phyloP scores from a whole-genome alignment of 2,329 filamentous ascomycete genomes.

The Fonsecaea monophora region DNA sequence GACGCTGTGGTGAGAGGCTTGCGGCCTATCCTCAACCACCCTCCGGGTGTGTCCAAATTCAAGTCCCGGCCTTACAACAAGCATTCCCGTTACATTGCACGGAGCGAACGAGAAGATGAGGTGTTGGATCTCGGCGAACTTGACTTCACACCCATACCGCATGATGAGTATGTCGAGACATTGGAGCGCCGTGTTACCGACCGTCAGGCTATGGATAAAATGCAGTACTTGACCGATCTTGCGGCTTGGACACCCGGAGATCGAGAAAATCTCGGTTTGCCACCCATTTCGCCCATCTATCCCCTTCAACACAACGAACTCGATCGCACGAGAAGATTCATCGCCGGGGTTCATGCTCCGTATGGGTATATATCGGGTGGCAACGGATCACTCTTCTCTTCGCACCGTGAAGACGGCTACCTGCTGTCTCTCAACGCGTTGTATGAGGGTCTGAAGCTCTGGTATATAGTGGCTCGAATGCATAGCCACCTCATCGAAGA shows the following conservation, averaged over 20 bases:
- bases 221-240: not conserved
- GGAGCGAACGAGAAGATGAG: not conserved
- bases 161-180: not conserved
- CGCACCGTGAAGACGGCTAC: not conserved
- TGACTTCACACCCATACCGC: not conserved
- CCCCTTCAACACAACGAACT: not conserved
- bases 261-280: not conserved
- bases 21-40: not conserved
- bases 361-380: not conserved
- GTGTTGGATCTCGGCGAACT: not conserved
- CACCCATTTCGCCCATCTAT: not conserved
- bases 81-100: not conserved
- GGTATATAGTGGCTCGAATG: constrained; percentile 7
- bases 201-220: not conserved
- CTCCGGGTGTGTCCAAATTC: not conserved
- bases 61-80: not conserved
- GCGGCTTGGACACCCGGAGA: not conserved
- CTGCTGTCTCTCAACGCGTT: not conserved
- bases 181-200: not conserved
- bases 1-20: not conserved
- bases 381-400: not conserved
- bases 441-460: not conserved
- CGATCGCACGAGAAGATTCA: not conserved
- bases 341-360: not conserved
- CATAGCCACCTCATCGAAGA: constrained; percentile 12